A percentile compares a stretch with the other conserved stretches of the same genome.
Evolutionary conservation across 306 rosid species (phyloP).

Genomic region (Cajanus cajan): DNA sequence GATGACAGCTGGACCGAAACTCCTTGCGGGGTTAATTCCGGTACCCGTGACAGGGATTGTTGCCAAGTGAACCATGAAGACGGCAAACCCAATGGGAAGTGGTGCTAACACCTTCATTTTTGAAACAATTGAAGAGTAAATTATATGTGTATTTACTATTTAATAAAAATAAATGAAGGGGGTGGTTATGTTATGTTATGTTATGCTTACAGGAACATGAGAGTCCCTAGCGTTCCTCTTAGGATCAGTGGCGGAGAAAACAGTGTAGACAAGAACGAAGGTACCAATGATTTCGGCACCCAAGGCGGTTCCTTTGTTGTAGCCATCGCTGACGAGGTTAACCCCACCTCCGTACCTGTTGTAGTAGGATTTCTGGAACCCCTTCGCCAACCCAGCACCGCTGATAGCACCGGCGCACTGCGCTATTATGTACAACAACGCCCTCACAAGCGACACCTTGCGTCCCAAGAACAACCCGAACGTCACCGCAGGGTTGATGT

Average conservation of each 20-base stretch:
- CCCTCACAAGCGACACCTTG: conserved; percentile 73
- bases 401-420: conserved; percentile 77
- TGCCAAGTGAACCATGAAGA: conserved; percentile 95
- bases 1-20: conserved; percentile 94
- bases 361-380: conserved; percentile 63
- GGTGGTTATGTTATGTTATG: too few relatives aligned
- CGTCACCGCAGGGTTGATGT: conserved; percentile 91
- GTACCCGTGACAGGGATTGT: conserved; percentile 94
- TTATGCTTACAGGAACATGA: conserved; percentile 78
- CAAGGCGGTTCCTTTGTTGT: conserved; percentile 74
- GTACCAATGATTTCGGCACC: conserved; percentile 97
- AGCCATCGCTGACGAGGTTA: conserved; percentile 44
- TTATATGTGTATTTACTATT: too few relatives aligned
- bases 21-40: conserved; percentile 95
- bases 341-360: conserved; percentile 61
- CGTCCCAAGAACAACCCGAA: conserved; percentile 75
- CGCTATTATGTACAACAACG: conserved; percentile 69
- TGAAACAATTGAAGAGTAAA: too few relatives aligned
- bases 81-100: conserved; percentile 94
- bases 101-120: conserved; percentile 80
- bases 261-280: conserved; percentile 95
- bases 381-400: conserved; percentile 81
- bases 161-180: not conserved
- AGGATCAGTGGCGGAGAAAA: conserved; percentile 96
- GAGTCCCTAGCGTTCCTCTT: conserved; percentile 92